phyloP scores from a whole-genome alignment of 1,139 yeast genomes.

The Hanseniaspora sp. region DNA sequence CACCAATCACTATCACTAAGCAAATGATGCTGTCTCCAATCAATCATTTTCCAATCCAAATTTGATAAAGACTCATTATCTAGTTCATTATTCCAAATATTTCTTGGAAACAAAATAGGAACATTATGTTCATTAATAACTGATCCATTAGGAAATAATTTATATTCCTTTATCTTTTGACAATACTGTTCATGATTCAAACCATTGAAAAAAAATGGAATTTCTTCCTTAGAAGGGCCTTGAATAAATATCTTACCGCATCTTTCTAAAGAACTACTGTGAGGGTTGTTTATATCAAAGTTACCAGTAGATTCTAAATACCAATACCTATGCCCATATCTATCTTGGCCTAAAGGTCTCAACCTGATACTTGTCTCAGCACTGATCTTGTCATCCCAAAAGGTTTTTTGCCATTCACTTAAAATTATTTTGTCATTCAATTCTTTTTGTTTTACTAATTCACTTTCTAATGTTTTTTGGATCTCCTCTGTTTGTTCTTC shows the following conservation, averaged over 20 bases:
- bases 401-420: conserved; percentile 17
- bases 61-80: conserved; percentile 1
- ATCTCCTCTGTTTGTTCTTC: background rate
- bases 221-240: conserved; percentile 71
- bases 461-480: background rate
- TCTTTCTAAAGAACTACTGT: conserved; percentile 29
- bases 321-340: conserved; percentile 81
- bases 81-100: conserved; percentile 17
- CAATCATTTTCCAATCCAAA: conserved; percentile 46
- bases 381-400: conserved; percentile 44
- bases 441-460: conserved; percentile 9
- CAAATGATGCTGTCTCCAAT: conserved; percentile 52
- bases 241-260: conserved; percentile 89
- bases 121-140: conserved; percentile 20
- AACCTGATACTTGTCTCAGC: conserved; percentile 73
- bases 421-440: conserved; percentile 5
- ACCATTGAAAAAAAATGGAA: conserved; percentile 33
- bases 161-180: conserved; percentile 24
- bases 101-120: conserved; percentile 21
- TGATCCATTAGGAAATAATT: conserved; percentile 24
- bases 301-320: conserved; percentile 83
- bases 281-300: conserved; percentile 33
- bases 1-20: conserved; percentile 51
- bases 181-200: conserved; percentile 33
- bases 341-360: conserved; percentile 67